These are phyloP conservation scores for Grammothele lineata DNA, from an alignment of 768 basidiomycete species.

Conservation along the genomic window DNA sequence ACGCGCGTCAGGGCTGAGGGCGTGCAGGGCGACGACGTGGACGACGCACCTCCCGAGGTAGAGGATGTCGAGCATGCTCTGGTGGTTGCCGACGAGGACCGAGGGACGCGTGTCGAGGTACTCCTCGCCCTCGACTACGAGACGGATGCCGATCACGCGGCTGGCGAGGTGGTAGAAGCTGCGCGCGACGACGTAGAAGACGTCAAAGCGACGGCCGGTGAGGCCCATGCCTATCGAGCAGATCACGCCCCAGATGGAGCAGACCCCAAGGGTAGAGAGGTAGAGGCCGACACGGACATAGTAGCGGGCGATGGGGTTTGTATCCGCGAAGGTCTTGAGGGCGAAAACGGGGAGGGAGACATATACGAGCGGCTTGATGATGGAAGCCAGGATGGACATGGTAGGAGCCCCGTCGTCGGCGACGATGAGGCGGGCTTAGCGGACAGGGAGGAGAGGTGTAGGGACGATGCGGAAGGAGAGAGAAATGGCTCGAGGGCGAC, in stretches of 20 bases:
- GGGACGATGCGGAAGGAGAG: conserved; percentile 5
- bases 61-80: conserved; percentile 88
- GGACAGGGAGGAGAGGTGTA: conserved; percentile 2
- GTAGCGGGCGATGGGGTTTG: conserved; percentile 58
- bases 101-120: conserved; percentile 67
- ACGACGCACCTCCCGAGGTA: conserved; percentile 67
- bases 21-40: background rate
- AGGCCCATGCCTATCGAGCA: conserved; percentile 63
- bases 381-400: conserved; percentile 60
- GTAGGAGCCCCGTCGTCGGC: conserved; percentile 15
- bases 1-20: conserved; percentile 1
- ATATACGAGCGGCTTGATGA: conserved; percentile 74
- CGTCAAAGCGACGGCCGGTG: conserved; percentile 68
- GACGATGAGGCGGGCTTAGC: conserved; percentile 1
- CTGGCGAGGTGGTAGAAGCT: conserved; percentile 73
- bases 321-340: conserved; percentile 53
- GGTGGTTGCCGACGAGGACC: conserved; percentile 85
- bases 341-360: conserved; percentile 68
- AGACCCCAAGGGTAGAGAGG: conserved; percentile 62
- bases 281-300: conserved; percentile 74
- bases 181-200: conserved; percentile 79
- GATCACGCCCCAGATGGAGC: conserved; percentile 69
- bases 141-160: conserved; percentile 55
- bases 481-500: conserved; percentile 3
- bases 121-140: conserved; percentile 86